A percentile compares a stretch with the other conserved stretches of the same genome.
Evolutionary conservation across 768 basidiomycete genomes (phyloP).

Genomic region (Amanita exitialis): DNA sequence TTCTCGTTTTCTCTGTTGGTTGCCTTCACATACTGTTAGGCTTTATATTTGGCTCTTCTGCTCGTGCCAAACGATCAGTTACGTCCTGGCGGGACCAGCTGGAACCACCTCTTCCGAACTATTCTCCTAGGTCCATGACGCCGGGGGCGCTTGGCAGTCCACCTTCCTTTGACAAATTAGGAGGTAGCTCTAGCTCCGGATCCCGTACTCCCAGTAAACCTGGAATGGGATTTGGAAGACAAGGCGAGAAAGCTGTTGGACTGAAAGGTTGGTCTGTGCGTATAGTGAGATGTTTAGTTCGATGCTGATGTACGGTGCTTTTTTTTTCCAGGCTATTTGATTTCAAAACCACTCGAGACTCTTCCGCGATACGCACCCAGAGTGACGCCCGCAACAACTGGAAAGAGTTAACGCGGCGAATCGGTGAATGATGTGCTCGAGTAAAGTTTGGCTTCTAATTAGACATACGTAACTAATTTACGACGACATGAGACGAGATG

Average conservation of each 20-base stretch:
- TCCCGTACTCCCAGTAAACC: conserved; percentile 2
- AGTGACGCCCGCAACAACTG: background rate
- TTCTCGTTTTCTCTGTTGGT: conserved; percentile 88
- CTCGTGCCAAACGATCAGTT: conserved; percentile 53
- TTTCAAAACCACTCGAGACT: conserved; percentile 5
- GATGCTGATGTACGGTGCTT: background rate
- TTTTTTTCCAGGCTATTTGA: conserved; percentile 3
- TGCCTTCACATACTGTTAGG: conserved; percentile 79
- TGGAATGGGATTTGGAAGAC: conserved; percentile 64
- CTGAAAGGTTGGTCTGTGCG: conserved; percentile 32
- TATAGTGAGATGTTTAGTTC: background rate
- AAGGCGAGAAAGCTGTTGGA: conserved; percentile 65
- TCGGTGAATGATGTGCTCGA: too few relatives aligned
- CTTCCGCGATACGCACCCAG: conserved; percentile 4
- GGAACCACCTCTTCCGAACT: conserved; percentile 43
- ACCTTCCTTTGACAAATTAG: conserved; percentile 19
- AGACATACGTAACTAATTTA: background rate
- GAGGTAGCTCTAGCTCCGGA: background rate
- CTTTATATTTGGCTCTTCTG: conserved; percentile 57
- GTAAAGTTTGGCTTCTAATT: background rate
- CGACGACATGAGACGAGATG: background rate
- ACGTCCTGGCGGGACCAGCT: conserved; percentile 51
- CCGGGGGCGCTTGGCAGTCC: conserved; percentile 14
- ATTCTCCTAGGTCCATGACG: conserved; percentile 26
- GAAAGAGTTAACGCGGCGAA: background rate